Evolutionary conservation across 148 eudicot genomes (phyloP).

Genomic region (Spergularia bocconei): DNA sequence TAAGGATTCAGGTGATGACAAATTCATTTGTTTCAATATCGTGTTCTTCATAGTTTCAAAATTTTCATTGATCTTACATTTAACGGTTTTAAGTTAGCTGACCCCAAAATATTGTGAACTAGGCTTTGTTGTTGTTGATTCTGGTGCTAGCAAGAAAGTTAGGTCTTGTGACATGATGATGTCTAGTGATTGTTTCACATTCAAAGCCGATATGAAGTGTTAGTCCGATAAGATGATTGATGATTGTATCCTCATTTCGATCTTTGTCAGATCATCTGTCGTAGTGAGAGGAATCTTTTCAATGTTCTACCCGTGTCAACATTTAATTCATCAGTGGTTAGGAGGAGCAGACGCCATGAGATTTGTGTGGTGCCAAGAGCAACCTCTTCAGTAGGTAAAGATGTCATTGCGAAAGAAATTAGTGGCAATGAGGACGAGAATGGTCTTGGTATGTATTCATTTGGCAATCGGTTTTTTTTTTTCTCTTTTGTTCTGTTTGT

Average conservation of each 20-base stretch:
- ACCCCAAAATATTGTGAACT: too few species aligned
- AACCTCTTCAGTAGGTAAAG: conserved; percentile 42
- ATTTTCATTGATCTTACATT: too few species aligned
- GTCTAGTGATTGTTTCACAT: not conserved
- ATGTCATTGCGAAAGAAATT: conserved; percentile 49
- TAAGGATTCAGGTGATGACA: too few species aligned
- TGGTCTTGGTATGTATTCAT: conserved; percentile 57
- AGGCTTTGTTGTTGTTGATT: too few species aligned
- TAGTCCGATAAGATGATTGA: not conserved
- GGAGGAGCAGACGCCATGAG: conserved; percentile 36
- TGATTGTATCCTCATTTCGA: not conserved
- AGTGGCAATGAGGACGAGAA: conserved; percentile 30
- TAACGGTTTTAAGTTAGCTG: too few species aligned
- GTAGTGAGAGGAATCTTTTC: conserved; percentile 21
- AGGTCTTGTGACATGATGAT: not conserved
- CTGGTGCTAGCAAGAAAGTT: not conserved
- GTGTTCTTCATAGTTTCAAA: too few species aligned
- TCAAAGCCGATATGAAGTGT: not conserved
- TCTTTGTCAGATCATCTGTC: conserved; percentile 37
- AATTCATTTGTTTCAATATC: too few species aligned
- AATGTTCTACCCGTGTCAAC: conserved; percentile 25
- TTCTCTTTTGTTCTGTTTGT: too few species aligned
- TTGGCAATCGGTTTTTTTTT: not conserved
- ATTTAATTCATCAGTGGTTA: conserved; percentile 16
- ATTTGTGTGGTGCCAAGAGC: conserved; percentile 35